These are phyloP conservation scores for Suhomyces bribrorum DNA, from an alignment of 1,139 yeast species.

Conservation along the genomic window DNA sequence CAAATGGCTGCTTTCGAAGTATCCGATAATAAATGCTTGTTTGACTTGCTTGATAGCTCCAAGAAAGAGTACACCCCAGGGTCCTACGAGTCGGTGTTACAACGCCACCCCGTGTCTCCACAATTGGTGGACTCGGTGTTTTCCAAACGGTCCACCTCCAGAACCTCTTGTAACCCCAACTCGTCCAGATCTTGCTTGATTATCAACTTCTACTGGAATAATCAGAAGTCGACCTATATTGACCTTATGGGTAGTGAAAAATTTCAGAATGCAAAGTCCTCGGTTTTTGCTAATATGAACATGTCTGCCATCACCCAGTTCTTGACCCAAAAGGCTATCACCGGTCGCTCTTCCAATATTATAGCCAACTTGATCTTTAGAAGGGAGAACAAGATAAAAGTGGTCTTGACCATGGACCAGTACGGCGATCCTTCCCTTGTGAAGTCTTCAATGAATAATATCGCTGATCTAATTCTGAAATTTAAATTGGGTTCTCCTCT, in stretches of 20 bases:
- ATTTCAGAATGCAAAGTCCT: slow-evolving; percentile 20
- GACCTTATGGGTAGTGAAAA: slow-evolving; percentile 38
- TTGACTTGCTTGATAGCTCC: slow-evolving; percentile 27
- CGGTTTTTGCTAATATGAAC: slow-evolving; percentile 31
- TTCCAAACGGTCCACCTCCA: slow-evolving; percentile 21
- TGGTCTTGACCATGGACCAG: slow-evolving; percentile 33
- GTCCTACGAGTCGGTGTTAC: slow-evolving; percentile 20
- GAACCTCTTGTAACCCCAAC: slow-evolving; percentile 23
- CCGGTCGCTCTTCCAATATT: slow-evolving; percentile 27
- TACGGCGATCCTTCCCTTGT: slow-evolving; percentile 28
- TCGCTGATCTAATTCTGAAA: slow-evolving; percentile 26
- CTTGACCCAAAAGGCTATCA: slow-evolving; percentile 17
- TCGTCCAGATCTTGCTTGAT: slow-evolving; percentile 34
- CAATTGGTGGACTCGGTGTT: slow-evolving; percentile 20
- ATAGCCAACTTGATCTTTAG: slow-evolving; percentile 33
- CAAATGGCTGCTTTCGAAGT: slow-evolving; percentile 33
- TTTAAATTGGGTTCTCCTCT: slow-evolving; percentile 19
- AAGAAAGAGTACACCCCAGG: slow-evolving; percentile 12
- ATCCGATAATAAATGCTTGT: slow-evolving; percentile 26
- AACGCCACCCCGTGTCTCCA: slow-evolving; percentile 10
- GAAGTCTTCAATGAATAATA: slow-evolving; percentile 30
- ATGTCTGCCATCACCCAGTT: slow-evolving; percentile 33
- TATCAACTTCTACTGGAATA: slow-evolving; percentile 24
- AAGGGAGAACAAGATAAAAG: slow-evolving; percentile 22
- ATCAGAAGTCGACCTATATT: slow-evolving; percentile 26